These are phyloP conservation scores for Rubia yunnanensis DNA, from an alignment of 257 asterid species.

Conservation along the genomic window DNA sequence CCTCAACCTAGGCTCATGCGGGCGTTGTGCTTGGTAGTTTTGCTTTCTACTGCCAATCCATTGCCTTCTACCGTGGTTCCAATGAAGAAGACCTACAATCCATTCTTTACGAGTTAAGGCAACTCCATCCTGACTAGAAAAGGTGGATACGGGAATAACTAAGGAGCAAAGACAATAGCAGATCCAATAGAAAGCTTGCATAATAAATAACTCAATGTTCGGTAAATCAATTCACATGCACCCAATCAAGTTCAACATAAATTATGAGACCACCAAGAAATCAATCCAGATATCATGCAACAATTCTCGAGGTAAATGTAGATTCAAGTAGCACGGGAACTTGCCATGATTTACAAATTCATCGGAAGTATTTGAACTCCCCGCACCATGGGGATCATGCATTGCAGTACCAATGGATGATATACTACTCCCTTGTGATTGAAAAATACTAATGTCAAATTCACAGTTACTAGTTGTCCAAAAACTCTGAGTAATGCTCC, in stretches of 20 bases:
- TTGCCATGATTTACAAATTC: slow-evolving; percentile 75
- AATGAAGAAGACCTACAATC: slow-evolving; percentile 51
- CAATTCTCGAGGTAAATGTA: background rate
- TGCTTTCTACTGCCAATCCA: slow-evolving; percentile 55
- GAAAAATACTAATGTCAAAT: slow-evolving; percentile 42
- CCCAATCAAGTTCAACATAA: background rate
- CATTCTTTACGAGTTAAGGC: background rate
- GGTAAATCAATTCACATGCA: background rate
- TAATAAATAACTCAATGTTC: background rate
- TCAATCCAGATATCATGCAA: background rate
- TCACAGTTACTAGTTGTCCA: slow-evolving; percentile 65
- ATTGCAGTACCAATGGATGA: slow-evolving; percentile 48
- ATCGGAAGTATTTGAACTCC: slow-evolving; percentile 41
- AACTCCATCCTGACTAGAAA: background rate
- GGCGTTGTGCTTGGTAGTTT: slow-evolving; percentile 25
- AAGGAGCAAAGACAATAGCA: background rate
- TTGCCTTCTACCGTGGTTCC: slow-evolving; percentile 72
- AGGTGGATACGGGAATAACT: background rate
- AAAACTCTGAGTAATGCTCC: slow-evolving; percentile 42
- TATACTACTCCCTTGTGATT: slow-evolving; percentile 58
- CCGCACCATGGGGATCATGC: slow-evolving; percentile 38
- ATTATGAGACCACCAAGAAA: background rate
- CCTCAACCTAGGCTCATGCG: slow-evolving; percentile 60
- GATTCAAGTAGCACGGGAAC: slow-evolving; percentile 11
- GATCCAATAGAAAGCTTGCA: background rate